Evolutionary conservation across 345 rosid species (phyloP), one percentile per base, ranked within the genome.

Genomic region (Ceriops decandra): DNA sequence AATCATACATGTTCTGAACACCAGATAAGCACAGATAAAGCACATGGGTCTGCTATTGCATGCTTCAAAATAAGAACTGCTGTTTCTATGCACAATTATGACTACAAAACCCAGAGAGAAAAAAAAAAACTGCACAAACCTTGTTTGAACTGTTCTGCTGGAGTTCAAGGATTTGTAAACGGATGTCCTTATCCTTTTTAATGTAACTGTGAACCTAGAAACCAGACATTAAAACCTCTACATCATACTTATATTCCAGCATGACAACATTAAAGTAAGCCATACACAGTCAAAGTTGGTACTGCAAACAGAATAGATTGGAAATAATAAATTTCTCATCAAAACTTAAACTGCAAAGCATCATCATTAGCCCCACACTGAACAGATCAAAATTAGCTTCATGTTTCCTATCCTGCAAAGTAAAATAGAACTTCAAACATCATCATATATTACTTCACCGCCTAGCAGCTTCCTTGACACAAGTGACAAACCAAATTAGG

Each of bases 81-180:
- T 15, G 53, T 17, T 51, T 42, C 15, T 35, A 63, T 38, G 30
- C 52, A 36, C 20, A 7, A n/a, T 13, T 64, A 47, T 38, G 16
- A 7, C n/a, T 27, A 15, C 24, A 62, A 38, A 58, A 11, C 26
- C 59, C 5, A 20, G 24, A 52, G 1, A 5, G 0, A 52, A 68
- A 58, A n/a, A 70, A 70, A 69, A 33, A 63, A 71, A 64, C 61
- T 72, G 57, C 57, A 72, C 72, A 5, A 46, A 95, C 99, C 97
- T 87, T 95, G 79, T 91, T 87, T 30, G 83, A 82, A 73, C 87
- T 84, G 78, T 87, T 84, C 62, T 69, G 80, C 73, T 35, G 83
- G 62, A 89, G 82, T 57, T 87, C 86, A 5, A 65, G 66, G 52
- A 95, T 86, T 60, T 79, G 70, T 62, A 84, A 67, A 52, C 9